A percentile compares a stretch with the other conserved stretches of the same genome.
Conservation (phyloP, 805 yeast genomes). For the Candida broadrunensis region DNA sequence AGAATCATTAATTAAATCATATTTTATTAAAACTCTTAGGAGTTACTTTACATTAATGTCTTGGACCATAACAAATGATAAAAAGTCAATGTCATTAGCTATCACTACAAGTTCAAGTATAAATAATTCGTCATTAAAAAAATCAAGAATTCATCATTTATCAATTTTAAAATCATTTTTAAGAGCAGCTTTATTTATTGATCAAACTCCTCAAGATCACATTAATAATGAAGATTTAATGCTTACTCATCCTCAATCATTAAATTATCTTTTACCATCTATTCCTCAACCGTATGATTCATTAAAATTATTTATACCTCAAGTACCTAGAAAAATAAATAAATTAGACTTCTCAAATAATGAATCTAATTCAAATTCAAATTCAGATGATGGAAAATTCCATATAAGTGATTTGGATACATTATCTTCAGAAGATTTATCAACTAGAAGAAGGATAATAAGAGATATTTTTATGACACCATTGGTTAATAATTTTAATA, state of each 20-base stretch:
- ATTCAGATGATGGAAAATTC: constrained; percentile 21
- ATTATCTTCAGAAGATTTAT: constrained; percentile 58
- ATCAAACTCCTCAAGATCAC: constrained; percentile 11
- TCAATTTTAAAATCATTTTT: constrained; percentile 43
- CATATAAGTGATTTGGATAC: constrained; percentile 38
- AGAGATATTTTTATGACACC: constrained; percentile 50
- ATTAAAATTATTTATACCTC: constrained; percentile 55
- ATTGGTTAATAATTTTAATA: constrained; percentile 48
- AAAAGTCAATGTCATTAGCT: constrained; percentile 32
- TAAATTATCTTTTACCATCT: constrained; percentile 50
- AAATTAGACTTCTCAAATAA: constrained; percentile 1
- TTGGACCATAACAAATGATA: constrained; percentile 56
- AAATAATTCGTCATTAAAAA: constrained; percentile 30
- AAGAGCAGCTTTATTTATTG: constrained; percentile 36
- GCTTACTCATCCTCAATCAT: constrained; percentile 46
- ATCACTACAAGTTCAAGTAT: constrained; percentile 29
- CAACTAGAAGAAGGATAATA: constrained; percentile 52
- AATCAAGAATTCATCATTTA: constrained; percentile 41
- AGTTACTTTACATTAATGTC: constrained; percentile 69
- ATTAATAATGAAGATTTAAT: constrained; percentile 12
- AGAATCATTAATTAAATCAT: constrained; percentile 53
- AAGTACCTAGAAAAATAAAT: constrained; percentile 9
- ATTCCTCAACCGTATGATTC: constrained; percentile 57
- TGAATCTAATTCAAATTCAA: not conserved
- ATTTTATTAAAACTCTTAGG: constrained; percentile 68